These are phyloP conservation scores for Tuber borchii DNA, from an alignment of 495 filamentous ascomycete genomes.

Conservation along the genomic window DNA sequence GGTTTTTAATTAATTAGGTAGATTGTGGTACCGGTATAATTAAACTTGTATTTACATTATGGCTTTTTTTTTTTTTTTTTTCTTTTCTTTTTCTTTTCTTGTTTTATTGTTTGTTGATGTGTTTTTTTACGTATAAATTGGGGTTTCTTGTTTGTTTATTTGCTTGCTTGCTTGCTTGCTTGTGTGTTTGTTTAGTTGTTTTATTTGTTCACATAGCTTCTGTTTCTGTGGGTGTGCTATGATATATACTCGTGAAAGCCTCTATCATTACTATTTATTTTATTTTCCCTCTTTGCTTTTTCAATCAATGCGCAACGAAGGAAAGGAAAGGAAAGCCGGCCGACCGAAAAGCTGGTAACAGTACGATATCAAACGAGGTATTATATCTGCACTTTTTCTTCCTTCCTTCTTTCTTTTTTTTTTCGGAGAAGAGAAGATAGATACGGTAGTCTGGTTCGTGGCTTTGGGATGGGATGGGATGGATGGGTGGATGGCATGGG, in stretches of 20 bases:
- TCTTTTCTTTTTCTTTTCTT: too few relatives aligned
- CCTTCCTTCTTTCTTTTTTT: not conserved
- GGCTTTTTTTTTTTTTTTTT: too few relatives aligned
- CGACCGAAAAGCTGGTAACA: not conserved
- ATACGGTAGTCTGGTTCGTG: not conserved
- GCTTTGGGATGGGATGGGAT: not conserved
- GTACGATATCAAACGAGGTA: not conserved
- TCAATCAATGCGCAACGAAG: not conserved
- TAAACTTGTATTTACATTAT: too few relatives aligned
- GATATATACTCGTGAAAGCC: too few relatives aligned
- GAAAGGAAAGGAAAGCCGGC: too few relatives aligned
- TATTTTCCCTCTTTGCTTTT: not conserved
- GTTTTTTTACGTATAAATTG: too few relatives aligned
- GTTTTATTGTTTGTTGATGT: too few relatives aligned
- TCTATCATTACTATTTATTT: not conserved
- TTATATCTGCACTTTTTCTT: not conserved
- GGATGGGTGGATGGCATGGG: conserved; percentile 2
- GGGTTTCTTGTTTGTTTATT: not conserved
- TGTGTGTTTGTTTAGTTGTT: not conserved
- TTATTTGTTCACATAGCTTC: too few relatives aligned
- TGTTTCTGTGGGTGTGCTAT: not conserved
- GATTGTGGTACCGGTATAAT: too few relatives aligned
- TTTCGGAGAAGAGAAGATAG: not conserved
- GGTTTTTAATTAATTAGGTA: too few relatives aligned
- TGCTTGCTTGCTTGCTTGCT: not conserved